phyloP scores from a whole-genome alignment of 805 yeast species.

The Schizosaccharomyces osmophilus region DNA sequence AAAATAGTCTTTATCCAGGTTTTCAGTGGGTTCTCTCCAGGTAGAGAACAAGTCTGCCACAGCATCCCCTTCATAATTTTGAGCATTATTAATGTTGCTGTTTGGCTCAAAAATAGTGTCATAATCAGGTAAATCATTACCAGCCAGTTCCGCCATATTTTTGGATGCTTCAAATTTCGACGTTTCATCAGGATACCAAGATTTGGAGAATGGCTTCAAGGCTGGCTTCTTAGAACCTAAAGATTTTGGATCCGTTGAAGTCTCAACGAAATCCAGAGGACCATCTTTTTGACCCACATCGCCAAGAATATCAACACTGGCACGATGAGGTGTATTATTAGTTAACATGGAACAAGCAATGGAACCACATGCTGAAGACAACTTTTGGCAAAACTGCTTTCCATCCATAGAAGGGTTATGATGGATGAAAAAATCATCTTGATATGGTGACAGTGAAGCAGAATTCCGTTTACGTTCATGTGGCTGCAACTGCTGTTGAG shows the following conservation, averaged over 20 bases:
- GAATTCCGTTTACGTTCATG: background rate
- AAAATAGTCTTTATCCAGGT: slow-evolving; percentile 1
- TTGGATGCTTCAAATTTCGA: no score
- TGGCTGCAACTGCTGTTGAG: background rate
- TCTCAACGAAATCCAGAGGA: no score
- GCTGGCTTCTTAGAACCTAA: no score
- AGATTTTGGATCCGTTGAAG: no score
- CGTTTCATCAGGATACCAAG: no score
- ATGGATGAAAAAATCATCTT: no score
- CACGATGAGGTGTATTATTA: slow-evolving; percentile 27
- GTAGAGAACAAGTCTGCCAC: slow-evolving; percentile 13
- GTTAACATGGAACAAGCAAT: background rate
- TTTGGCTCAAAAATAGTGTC: background rate
- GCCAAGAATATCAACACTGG: slow-evolving; percentile 6
- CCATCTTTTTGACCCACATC: background rate
- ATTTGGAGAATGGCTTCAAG: no score
- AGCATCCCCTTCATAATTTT: background rate
- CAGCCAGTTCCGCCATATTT: background rate
- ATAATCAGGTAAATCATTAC: background rate
- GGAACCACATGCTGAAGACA: slow-evolving; percentile 67
- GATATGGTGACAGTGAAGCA: background rate
- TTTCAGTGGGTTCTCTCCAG: slow-evolving; percentile 6
- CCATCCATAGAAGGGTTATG: background rate
- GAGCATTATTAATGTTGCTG: background rate
- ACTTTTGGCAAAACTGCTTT: slow-evolving; percentile 28